Conservation (phyloP, 768 basidiomycete species). For the Porphyrellus cyaneotinctus region DNA sequence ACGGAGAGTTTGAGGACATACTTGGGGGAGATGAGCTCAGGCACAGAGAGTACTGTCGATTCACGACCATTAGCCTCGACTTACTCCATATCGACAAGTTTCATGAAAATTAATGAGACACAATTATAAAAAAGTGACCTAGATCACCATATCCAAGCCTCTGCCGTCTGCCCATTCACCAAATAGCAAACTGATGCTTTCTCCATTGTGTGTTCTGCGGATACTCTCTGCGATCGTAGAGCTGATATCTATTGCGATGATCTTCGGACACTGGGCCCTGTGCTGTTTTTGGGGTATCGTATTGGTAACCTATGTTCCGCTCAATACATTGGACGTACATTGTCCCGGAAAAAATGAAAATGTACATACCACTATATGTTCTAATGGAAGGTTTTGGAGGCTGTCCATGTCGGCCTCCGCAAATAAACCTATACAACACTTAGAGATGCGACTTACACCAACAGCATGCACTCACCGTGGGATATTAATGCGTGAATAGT, state of each 20-base stretch:
- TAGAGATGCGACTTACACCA: constrained; percentile 6
- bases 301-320: constrained; percentile 76
- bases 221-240: constrained; percentile 95
- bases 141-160: constrained; percentile 28
- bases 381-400: constrained; percentile 70
- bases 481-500: constrained; percentile 86
- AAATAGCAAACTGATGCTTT: constrained; percentile 85
- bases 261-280: constrained; percentile 58
- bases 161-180: constrained; percentile 68
- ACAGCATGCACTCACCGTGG: constrained; percentile 57
- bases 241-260: constrained; percentile 87
- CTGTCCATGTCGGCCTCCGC: constrained; percentile 69
- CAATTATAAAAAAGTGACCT: constrained; percentile 1
- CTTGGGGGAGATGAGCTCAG: too few relatives aligned
- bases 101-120: background rate
- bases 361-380: constrained; percentile 73
- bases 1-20: too few relatives aligned
- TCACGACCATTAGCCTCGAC: background rate
- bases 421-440: constrained; percentile 55
- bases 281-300: constrained; percentile 84
- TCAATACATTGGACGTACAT: constrained; percentile 1
- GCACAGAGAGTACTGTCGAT: too few relatives aligned
- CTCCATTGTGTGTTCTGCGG: constrained; percentile 89
- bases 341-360: background rate
- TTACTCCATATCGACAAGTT: background rate